These are phyloP conservation scores for Candida wancherniae DNA, from an alignment of 805 yeast species.

Conservation along the genomic window DNA sequence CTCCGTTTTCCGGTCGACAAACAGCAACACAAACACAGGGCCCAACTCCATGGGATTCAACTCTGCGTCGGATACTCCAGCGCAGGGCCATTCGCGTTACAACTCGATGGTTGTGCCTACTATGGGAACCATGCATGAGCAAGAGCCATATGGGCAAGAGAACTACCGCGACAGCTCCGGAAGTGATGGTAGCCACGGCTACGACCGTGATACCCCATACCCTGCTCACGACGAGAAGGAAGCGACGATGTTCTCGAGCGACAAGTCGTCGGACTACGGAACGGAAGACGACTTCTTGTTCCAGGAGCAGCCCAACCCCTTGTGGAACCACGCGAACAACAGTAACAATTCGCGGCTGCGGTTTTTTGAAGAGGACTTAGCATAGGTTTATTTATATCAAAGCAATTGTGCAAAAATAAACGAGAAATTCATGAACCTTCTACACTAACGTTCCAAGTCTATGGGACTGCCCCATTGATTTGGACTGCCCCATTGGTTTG, in stretches of 20 bases:
- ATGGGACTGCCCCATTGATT: too few relatives aligned
- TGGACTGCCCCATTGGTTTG: too few relatives aligned
- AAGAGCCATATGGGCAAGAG: slow-evolving; percentile 1
- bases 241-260: slow-evolving; percentile 5
- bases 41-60: slow-evolving; percentile 11
- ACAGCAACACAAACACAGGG: slow-evolving; percentile 10
- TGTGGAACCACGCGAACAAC: slow-evolving; percentile 10
- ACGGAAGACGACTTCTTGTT: slow-evolving; percentile 13
- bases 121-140: slow-evolving; percentile 11
- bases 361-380: slow-evolving; percentile 17
- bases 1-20: slow-evolving; percentile 27
- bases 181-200: background rate
- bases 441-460: too few relatives aligned
- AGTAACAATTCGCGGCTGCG: slow-evolving; percentile 19
- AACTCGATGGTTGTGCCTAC: slow-evolving; percentile 9
- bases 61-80: slow-evolving; percentile 8
- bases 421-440: too few relatives aligned
- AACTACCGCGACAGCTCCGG: background rate
- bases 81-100: slow-evolving; percentile 12
- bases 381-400: too few relatives aligned
- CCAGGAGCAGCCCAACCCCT: slow-evolving; percentile 6
- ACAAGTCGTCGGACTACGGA: slow-evolving; percentile 11
- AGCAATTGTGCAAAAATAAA: background rate
- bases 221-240: slow-evolving; percentile 7
- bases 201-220: slow-evolving; percentile 4